Base-by-base conservation (phyloP, 2,329 filamentous ascomycete species). In the Cryphonectria parasitica region DNA sequence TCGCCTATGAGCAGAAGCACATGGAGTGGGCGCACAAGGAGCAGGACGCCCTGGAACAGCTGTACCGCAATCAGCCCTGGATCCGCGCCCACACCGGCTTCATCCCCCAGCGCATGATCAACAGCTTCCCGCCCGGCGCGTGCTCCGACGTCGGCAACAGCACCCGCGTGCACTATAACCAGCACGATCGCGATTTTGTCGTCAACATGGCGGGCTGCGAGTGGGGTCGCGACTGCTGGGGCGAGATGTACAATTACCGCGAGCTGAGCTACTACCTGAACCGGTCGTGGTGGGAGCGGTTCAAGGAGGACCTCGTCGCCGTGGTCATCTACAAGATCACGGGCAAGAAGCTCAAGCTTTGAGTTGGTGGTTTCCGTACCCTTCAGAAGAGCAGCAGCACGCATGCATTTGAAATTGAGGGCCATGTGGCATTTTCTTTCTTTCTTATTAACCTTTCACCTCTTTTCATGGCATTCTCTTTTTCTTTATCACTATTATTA, bases 21-120 rank as follows among this genome's bases (percentile, higher is more conserved):
- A 98, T 98, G 95, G 89, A 96, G 73, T 99, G 96, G 96, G 95
- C 96, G 78, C 96, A 99, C 85, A 98, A 98, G 80, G 96, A 99
- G 80, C 96, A 99, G 82, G 95, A 98, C 78, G 94, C 95, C 1
- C 84, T 99, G 58, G 95, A 98, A 82, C 92, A 97, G 82, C 86
- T 99, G 73, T 99, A 99, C 83, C 88, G 86, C 70, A 92, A 91
- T 69, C 95, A 98, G 79, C 93, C 96, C 0, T 99, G 96, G 95
- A 90, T 98, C 68, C 90, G 96, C 71, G 90, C 93, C 69, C 92
- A 96, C 76, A 91, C 94, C 3, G 95, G 90, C 5, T 99, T 99
- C 82, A 87, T 98, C 63, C 91, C 92, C 0, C 95, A 98, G 80
- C 91, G 96, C 75, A 92, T 90, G 82, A 93, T 98, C 83, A 99